A percentile compares a stretch with the other conserved stretches of the same genome.
These are phyloP conservation scores for Lecanicillium sp. DNA, from an alignment of 2,329 filamentous ascomycete genomes.

Conservation along the genomic window DNA sequence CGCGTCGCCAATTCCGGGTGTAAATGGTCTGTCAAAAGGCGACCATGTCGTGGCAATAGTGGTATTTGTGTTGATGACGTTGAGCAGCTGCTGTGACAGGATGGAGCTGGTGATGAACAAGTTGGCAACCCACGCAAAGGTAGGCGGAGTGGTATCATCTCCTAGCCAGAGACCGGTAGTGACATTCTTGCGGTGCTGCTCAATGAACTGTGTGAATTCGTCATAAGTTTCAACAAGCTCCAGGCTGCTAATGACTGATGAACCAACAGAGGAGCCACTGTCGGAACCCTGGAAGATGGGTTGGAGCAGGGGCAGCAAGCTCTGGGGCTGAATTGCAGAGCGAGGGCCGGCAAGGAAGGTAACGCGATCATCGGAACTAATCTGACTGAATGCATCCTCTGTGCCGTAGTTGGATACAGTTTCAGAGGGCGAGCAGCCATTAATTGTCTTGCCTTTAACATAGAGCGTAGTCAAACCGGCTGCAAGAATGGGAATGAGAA, in stretches of 20 bases:
- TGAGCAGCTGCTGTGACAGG: constrained; percentile 55
- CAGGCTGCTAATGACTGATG: constrained; percentile 20
- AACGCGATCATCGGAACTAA: constrained; percentile 15
- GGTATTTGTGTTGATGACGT: constrained; percentile 58
- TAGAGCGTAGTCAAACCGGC: constrained; percentile 74
- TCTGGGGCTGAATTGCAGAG: constrained; percentile 25
- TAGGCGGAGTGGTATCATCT: constrained; percentile 48
- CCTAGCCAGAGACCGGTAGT: constrained; percentile 73
- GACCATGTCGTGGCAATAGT: constrained; percentile 66
- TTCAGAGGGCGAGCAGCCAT: constrained; percentile 42
- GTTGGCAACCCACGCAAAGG: constrained; percentile 64
- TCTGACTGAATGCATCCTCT: constrained; percentile 29
- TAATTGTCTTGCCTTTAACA: constrained; percentile 46
- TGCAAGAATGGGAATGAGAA: constrained; percentile 71
- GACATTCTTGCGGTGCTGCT: constrained; percentile 54
- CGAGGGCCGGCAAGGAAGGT: constrained; percentile 24
- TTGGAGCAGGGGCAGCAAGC: constrained; percentile 24
- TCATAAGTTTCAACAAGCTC: constrained; percentile 53
- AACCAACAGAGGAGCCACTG: constrained; percentile 12
- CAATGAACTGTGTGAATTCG: constrained; percentile 61
- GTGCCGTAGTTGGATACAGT: constrained; percentile 33
- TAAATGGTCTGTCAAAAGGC: constrained; percentile 66
- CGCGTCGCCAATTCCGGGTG: constrained; percentile 59
- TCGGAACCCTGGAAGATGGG: constrained; percentile 28
- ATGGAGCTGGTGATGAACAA: constrained; percentile 48